phyloP scores from a whole-genome alignment of 2,329 filamentous ascomycete species.

The Aspergillus texensis region DNA sequence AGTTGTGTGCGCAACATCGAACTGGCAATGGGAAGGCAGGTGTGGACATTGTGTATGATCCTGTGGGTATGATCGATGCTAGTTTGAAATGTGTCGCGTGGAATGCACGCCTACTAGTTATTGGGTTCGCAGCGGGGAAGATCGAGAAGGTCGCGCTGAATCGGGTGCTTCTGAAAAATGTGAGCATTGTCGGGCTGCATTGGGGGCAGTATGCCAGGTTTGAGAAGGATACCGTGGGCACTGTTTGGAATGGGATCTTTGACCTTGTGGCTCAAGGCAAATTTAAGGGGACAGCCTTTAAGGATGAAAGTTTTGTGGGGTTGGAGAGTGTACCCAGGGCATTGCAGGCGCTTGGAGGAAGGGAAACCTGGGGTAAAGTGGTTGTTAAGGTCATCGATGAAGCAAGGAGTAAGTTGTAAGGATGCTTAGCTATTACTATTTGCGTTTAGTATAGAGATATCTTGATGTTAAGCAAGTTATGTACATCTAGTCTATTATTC shows the following conservation, averaged over 20 bases:
- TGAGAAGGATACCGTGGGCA: constrained; percentile 69
- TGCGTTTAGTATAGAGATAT: not conserved
- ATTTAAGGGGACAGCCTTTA: constrained; percentile 80
- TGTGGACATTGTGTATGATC: constrained; percentile 94
- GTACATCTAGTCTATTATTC: not conserved
- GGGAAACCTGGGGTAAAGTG: constrained; percentile 95
- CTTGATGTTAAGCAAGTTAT: constrained; percentile 3
- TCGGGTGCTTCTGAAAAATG: constrained; percentile 90
- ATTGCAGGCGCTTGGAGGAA: constrained; percentile 72
- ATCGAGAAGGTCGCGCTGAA: constrained; percentile 95
- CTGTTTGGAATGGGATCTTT: constrained; percentile 83
- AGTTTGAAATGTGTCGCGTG: constrained; percentile 90
- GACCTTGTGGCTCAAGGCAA: constrained; percentile 75
- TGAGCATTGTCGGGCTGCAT: constrained; percentile 83
- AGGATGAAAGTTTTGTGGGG: constrained; percentile 78
- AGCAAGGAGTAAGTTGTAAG: constrained; percentile 50
- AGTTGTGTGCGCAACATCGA: constrained; percentile 54
- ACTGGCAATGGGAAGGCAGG: constrained; percentile 69
- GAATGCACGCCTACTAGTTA: constrained; percentile 85
- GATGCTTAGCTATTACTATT: not conserved
- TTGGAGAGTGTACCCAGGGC: constrained; percentile 78
- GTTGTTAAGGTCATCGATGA: constrained; percentile 82
- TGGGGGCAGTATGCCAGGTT: constrained; percentile 83
- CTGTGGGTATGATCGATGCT: constrained; percentile 84
- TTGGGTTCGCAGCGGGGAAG: constrained; percentile 82